These are phyloP conservation scores for Penicillium sp. DNA, from an alignment of 2,329 filamentous ascomycete species.

Conservation along the genomic window DNA sequence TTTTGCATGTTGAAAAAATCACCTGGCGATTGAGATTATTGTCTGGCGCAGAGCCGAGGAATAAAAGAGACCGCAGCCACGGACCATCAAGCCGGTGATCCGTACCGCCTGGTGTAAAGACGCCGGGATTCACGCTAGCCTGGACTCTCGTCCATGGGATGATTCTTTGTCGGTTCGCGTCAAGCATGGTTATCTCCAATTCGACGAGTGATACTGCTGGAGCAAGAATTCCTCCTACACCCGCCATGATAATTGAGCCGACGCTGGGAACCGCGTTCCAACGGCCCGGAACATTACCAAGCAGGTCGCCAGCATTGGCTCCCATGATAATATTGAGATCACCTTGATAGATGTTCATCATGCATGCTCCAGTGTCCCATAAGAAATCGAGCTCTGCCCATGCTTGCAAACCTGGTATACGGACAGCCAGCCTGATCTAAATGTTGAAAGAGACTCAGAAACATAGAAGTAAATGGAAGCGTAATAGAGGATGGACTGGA, in stretches of 20 bases:
- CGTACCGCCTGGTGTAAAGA: background rate
- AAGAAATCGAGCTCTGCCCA: background rate
- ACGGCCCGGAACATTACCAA: background rate
- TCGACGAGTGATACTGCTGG: background rate
- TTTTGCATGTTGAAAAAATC: background rate
- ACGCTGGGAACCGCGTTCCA: background rate
- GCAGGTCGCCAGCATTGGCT: background rate
- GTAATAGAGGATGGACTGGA: background rate
- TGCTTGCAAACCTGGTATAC: background rate
- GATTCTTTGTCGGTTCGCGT: background rate
- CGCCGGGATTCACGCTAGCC: background rate
- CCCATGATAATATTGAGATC: background rate
- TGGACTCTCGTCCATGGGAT: background rate
- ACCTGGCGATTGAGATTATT: background rate
- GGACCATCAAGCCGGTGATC: background rate
- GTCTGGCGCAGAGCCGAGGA: background rate
- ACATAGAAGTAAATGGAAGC: background rate
- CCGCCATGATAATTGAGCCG: too few species aligned
- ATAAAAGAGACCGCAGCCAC: background rate
- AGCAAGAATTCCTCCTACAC: background rate
- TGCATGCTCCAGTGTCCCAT: background rate
- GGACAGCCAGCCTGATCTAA: background rate
- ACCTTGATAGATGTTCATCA: background rate
- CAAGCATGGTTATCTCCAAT: background rate
- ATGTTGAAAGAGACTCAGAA: background rate